phyloP scores from a whole-genome alignment of 805 yeast species.

The Suhomyces prunicola region DNA sequence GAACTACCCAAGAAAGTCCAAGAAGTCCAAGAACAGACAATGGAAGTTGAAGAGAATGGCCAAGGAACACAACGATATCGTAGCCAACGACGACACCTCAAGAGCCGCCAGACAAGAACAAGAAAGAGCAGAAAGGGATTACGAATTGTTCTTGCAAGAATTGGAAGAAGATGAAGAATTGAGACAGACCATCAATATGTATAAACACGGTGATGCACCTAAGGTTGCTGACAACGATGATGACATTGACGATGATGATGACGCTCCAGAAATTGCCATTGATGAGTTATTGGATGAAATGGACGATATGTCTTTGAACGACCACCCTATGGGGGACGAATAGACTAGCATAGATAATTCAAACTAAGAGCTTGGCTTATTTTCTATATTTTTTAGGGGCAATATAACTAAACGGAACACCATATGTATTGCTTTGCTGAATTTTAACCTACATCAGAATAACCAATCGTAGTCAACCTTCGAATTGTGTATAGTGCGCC shows the following conservation, averaged over 20 bases:
- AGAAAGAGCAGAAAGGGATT: conserved; percentile 91
- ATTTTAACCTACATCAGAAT: too few species aligned
- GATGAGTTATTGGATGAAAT: conserved; percentile 93
- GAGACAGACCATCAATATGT: conserved; percentile 84
- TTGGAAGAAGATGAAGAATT: conserved; percentile 95
- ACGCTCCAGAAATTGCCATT: conserved; percentile 83
- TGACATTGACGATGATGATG: conserved; percentile 58
- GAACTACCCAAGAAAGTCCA: conserved; percentile 74
- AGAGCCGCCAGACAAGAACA: conserved; percentile 83
- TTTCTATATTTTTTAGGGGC: background rate
- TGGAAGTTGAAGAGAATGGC: conserved; percentile 99
- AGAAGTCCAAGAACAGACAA: conserved; percentile 71
- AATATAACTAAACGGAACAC: background rate
- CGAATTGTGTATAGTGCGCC: background rate
- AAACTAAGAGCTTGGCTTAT: background rate
- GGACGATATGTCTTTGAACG: conserved; percentile 87
- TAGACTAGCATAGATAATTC: background rate
- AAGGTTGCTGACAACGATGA: conserved; percentile 38
- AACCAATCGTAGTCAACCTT: background rate
- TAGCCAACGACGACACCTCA: conserved; percentile 56
- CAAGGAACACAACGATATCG: conserved; percentile 85
- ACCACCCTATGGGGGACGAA: conserved; percentile 24
- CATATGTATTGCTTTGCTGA: too few species aligned
- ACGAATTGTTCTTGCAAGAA: conserved; percentile 93
- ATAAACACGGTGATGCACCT: conserved; percentile 54